Conservation (phyloP, 192 early-diverging fungal genomes). For the Allomyces macrogynus region DNA sequence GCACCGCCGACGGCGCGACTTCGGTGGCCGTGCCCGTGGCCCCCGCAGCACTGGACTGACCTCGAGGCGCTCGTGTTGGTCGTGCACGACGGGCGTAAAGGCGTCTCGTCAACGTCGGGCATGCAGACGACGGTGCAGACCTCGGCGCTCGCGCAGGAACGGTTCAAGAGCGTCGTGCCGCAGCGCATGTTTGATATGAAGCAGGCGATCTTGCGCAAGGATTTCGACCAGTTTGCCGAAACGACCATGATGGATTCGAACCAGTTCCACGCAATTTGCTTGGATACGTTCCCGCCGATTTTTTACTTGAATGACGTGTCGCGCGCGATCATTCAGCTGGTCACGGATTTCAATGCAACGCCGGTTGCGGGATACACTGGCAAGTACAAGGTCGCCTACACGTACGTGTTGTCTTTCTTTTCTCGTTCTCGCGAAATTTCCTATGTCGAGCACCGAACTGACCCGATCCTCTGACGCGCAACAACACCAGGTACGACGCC, state of each 20-base stretch:
- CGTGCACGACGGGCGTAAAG: conserved; percentile 80
- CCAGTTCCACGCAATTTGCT: conserved; percentile 95
- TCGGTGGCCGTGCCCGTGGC: conserved; percentile 83
- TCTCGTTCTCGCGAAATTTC: no score
- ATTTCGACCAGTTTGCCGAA: conserved; percentile 84
- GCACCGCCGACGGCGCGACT: conserved; percentile 63
- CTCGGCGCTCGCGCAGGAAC: conserved; percentile 61
- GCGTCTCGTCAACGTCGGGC: conserved; percentile 72
- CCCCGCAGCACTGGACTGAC: conserved; percentile 80
- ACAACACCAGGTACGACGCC: conserved; percentile 37
- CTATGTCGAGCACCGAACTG: no score
- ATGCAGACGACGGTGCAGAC: conserved; percentile 96
- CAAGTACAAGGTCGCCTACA: conserved; percentile 75
- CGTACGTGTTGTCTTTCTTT: conserved; percentile 22
- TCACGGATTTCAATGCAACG: conserved; percentile 63
- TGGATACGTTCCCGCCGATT: conserved; percentile 97
- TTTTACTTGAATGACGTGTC: conserved; percentile 95
- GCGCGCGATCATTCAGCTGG: conserved; percentile 58
- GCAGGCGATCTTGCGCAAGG: conserved; percentile 52
- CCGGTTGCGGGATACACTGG: conserved; percentile 7
- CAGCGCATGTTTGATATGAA: conserved; percentile 74
- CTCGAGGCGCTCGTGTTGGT: conserved; percentile 89
- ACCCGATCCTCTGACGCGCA: no score
- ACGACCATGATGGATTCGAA: conserved; percentile 96
- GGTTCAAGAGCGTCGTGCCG: conserved; percentile 71